Evolutionary conservation across 2,329 filamentous ascomycete genomes (phyloP), one percentile per base, ranked within the genome.

Genomic region (Fusarium sp.): DNA sequence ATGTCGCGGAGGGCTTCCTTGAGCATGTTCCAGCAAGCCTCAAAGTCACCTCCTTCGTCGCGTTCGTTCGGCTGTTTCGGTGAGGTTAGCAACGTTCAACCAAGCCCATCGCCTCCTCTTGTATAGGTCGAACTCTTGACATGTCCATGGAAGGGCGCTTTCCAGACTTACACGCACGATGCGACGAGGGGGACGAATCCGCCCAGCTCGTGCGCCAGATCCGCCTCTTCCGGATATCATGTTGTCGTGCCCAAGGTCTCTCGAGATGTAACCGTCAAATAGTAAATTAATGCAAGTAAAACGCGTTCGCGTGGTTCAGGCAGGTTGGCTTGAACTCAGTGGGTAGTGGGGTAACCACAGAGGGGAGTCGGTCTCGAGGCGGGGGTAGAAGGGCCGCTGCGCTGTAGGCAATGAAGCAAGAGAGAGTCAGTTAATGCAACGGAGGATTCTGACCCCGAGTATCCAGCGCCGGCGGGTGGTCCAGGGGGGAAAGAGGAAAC

Each of bases 1-100:
- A 99, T 98, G 76, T 97, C 92, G 61, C 84, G 85, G 57, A 99
- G 87, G 4, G 95, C 93, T 51, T 89, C 86, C 49, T 89, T 85
- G 7, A 99, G 87, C 46, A 89, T 88, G 13, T 84, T 83, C 96
- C 96, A 99, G 73, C 90, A 92, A 3, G 87, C 84, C n/a, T 97
- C 92, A 77, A 97, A 97, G 71, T 96, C 93, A 73, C 91, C 85
- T 9, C 86, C 84, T 70, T 90, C 89, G 65, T 83, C 85, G 16
- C 80, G 54, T 33, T 69, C 78, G 57, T 77, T 79, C 6, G 78
- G 74, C 79, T 81, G 65, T 38, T 34, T 2, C 29, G 6, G 64
- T 49, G 25, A 69, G 49, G 42, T 80, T 78, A 73, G 72, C n/a
- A 46, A 25, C n/a, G 27, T 61, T 44, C 38, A 36, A 11, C 9